These are phyloP conservation scores for Boletus subparvulus DNA, from an alignment of 768 basidiomycete species.

Conservation along the genomic window DNA sequence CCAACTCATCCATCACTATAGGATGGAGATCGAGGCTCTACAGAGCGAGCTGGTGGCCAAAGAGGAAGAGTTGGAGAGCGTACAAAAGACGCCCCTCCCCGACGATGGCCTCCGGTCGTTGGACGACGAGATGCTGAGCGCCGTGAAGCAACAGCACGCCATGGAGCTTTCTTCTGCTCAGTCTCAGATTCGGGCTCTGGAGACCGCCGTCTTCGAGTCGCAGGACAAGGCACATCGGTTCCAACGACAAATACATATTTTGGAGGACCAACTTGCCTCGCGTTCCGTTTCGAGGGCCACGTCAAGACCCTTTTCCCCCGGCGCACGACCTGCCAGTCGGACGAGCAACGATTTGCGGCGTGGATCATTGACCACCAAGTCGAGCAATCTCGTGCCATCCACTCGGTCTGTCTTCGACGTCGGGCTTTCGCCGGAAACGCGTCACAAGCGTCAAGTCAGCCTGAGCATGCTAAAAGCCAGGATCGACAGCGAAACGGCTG, in stretches of 20 bases:
- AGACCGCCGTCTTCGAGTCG: constrained; percentile 69
- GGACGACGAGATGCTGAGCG: constrained; percentile 71
- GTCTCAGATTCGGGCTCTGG: constrained; percentile 74
- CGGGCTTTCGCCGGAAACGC: constrained; percentile 68
- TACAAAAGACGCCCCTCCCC: constrained; percentile 44
- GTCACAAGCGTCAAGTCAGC: constrained; percentile 81
- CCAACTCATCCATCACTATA: constrained; percentile 60
- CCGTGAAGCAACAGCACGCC: constrained; percentile 68
- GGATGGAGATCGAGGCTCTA: constrained; percentile 70
- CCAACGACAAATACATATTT: constrained; percentile 61
- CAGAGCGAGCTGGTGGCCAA: constrained; percentile 58
- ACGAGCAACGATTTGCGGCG: constrained; percentile 40
- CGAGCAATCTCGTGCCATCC: constrained; percentile 35
- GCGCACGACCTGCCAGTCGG: constrained; percentile 44
- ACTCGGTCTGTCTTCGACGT: constrained; percentile 66
- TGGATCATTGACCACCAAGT: constrained; percentile 34
- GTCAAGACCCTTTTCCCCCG: constrained; percentile 48
- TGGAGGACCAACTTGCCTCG: constrained; percentile 65
- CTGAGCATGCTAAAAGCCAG: constrained; percentile 88
- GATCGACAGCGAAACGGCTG: constrained; percentile 75
- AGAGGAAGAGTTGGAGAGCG: constrained; percentile 65
- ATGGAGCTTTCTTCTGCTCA: constrained; percentile 81
- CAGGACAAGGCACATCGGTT: constrained; percentile 65
- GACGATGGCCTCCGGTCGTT: constrained; percentile 51
- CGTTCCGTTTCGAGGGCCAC: constrained; percentile 44